A percentile compares a stretch with the other conserved stretches of the same genome.
Conservation (phyloP, 495 filamentous ascomycete species). For the Tuber aestivum region DNA sequence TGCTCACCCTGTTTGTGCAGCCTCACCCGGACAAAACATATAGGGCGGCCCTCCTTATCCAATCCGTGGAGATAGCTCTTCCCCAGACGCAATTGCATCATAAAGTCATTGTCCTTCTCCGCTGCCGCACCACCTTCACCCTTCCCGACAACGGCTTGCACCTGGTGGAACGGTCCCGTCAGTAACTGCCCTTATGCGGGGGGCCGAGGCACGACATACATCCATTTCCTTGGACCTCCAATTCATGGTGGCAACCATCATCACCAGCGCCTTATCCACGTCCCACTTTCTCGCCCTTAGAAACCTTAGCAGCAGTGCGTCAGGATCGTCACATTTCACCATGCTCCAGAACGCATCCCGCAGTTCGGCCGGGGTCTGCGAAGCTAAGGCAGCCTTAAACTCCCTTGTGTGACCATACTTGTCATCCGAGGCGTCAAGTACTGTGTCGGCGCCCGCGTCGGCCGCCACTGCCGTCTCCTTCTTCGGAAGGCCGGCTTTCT, state of each 20-base stretch:
- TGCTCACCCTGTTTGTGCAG: conserved; percentile 79
- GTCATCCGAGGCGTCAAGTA: conserved; percentile 55
- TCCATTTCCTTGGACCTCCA: conserved; percentile 78
- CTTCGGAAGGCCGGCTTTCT: conserved; percentile 54
- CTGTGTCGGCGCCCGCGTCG: conserved; percentile 41
- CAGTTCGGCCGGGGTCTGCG: conserved; percentile 68
- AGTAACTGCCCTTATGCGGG: background rate
- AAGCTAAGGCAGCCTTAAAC: conserved; percentile 72
- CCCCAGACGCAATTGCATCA: conserved; percentile 79
- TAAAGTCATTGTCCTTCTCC: conserved; percentile 69
- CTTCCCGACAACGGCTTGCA: conserved; percentile 69
- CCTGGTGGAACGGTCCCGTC: conserved; percentile 17
- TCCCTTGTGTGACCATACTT: conserved; percentile 89
- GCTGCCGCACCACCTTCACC: conserved; percentile 65
- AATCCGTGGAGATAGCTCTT: conserved; percentile 89
- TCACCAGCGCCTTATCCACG: conserved; percentile 82
- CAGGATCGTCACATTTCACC: conserved; percentile 93
- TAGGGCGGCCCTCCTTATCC: conserved; percentile 78
- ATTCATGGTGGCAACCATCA: conserved; percentile 89
- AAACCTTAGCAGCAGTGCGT: conserved; percentile 80
- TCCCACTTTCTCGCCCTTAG: conserved; percentile 94
- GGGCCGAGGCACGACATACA: conserved; percentile 52
- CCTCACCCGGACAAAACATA: conserved; percentile 77
- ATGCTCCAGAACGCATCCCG: conserved; percentile 84
- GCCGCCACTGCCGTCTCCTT: conserved; percentile 41